A percentile compares a stretch with the other conserved stretches of the same genome.
Conservation (phyloP, 2,329 filamentous ascomycete species). For the Arthrobotrys megalospora region DNA sequence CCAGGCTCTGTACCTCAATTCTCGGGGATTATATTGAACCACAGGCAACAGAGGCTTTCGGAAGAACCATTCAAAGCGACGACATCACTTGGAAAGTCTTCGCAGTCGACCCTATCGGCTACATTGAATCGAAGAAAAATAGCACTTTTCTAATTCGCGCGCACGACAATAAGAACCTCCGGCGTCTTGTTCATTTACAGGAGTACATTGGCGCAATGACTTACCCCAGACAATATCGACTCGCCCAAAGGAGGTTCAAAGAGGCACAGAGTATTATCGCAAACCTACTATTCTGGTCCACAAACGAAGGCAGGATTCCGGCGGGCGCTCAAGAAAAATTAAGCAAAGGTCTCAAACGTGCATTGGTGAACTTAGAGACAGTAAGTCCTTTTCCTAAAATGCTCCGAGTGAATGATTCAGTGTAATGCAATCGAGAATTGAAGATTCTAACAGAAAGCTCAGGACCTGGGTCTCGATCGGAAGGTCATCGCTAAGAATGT, state of each 20-base stretch:
- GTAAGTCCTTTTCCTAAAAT: not conserved
- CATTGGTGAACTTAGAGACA: not conserved
- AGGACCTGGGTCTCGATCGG: not conserved
- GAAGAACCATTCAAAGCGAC: not conserved
- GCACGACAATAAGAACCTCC: not conserved
- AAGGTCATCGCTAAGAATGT: not conserved
- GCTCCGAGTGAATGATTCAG: not conserved
- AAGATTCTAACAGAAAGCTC: not conserved
- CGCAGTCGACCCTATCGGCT: slow-evolving; percentile 3
- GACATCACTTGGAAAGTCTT: slow-evolving; percentile 11
- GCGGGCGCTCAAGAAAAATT: not conserved
- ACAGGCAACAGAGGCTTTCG: not conserved
- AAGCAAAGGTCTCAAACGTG: not conserved
- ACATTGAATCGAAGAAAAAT: not conserved
- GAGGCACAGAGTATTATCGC: slow-evolving; percentile 16
- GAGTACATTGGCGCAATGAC: slow-evolving; percentile 27
- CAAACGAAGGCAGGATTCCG: slow-evolving; percentile 1
- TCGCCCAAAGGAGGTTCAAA: slow-evolving; percentile 9
- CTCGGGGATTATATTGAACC: slow-evolving; percentile 1
- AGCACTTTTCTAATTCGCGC: not conserved
- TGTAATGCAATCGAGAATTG: not conserved
- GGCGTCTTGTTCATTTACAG: not conserved
- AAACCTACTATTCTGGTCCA: slow-evolving; percentile 21
- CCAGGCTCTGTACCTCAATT: not conserved
- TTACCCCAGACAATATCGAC: slow-evolving; percentile 22